Conservation (phyloP, 495 filamentous ascomycete genomes). For the Podospora sp. region DNA sequence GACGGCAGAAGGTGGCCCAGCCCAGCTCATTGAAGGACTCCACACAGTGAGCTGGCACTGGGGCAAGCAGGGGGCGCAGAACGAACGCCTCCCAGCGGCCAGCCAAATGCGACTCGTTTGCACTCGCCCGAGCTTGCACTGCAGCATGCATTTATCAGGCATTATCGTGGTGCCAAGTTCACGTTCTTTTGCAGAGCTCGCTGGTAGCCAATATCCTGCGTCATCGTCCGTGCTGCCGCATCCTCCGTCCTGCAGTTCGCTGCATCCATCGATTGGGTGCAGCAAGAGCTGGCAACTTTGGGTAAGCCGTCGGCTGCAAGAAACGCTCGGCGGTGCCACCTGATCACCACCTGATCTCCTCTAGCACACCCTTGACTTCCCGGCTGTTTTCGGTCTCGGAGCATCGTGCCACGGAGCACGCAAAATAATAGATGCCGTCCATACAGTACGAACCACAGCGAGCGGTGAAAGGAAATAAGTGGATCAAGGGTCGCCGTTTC, state of each 20-base stretch:
- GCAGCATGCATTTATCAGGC: slow-evolving; percentile 9
- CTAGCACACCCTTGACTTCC: not conserved
- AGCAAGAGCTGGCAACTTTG: slow-evolving; percentile 10
- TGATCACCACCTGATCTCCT: slow-evolving; percentile 8
- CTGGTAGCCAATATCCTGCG: slow-evolving; percentile 17
- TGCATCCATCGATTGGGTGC: slow-evolving; percentile 8
- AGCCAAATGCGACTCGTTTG: not conserved
- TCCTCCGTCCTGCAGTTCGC: not conserved
- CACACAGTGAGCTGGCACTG: slow-evolving; percentile 20
- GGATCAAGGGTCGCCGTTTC: not conserved
- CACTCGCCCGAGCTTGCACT: not conserved
- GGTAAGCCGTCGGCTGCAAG: not conserved
- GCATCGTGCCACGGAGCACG: not conserved
- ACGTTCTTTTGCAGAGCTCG: not conserved
- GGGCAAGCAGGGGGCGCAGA: slow-evolving; percentile 1
- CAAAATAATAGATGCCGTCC: too few relatives aligned
- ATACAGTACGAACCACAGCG: too few relatives aligned
- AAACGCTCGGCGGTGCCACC: slow-evolving; percentile 14
- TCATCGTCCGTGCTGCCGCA: not conserved
- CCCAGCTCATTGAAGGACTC: slow-evolving; percentile 1
- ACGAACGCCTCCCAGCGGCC: slow-evolving; percentile 5
- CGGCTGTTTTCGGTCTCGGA: slow-evolving; percentile 7
- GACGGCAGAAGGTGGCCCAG: slow-evolving; percentile 15
- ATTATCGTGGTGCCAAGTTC: slow-evolving; percentile 18
- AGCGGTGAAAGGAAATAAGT: not conserved